phyloP scores from a whole-genome alignment of 1,284 basidiomycete genomes.

The Rugosomyces carneus region DNA sequence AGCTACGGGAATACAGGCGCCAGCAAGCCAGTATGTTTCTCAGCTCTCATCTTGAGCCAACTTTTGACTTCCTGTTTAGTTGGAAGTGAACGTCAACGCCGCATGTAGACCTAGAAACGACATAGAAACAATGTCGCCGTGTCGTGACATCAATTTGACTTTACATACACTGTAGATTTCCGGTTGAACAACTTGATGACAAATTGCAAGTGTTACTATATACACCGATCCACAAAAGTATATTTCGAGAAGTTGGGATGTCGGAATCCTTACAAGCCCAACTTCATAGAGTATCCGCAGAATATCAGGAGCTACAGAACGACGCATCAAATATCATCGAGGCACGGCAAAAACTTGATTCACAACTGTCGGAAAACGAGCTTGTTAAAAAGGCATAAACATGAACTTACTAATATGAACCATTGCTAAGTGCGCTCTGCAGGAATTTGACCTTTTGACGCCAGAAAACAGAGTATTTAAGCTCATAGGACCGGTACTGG shows the following conservation, averaged over 20 bases:
- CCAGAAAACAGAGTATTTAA: conserved; percentile 86
- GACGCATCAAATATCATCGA: conserved; percentile 73
- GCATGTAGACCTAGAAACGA: conserved; percentile 64
- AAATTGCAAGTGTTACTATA: too few species aligned
- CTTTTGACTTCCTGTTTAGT: conserved; percentile 28
- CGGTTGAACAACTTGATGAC: too few species aligned
- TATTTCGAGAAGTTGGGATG: conserved; percentile 18
- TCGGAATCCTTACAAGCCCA: conserved; percentile 43
- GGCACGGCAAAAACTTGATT: conserved; percentile 76
- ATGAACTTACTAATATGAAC: neutral
- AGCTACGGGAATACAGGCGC: conserved; percentile 74
- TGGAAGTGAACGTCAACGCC: conserved; percentile 63
- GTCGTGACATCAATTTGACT: too few species aligned
- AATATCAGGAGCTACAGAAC: conserved; percentile 76
- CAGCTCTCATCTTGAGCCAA: conserved; percentile 1
- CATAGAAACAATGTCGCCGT: neutral
- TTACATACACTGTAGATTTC: too few species aligned
- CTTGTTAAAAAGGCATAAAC: conserved; percentile 77
- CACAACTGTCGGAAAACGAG: conserved; percentile 90
- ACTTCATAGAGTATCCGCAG: conserved; percentile 60
- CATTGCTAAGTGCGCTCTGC: conserved; percentile 10
- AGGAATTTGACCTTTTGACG: conserved; percentile 84
- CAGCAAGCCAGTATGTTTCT: conserved; percentile 55
- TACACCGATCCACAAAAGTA: neutral
- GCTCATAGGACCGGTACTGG: conserved; percentile 85